Conservation (phyloP, 352 stramenopile genomes). For the Phytophthora foliorum region DNA sequence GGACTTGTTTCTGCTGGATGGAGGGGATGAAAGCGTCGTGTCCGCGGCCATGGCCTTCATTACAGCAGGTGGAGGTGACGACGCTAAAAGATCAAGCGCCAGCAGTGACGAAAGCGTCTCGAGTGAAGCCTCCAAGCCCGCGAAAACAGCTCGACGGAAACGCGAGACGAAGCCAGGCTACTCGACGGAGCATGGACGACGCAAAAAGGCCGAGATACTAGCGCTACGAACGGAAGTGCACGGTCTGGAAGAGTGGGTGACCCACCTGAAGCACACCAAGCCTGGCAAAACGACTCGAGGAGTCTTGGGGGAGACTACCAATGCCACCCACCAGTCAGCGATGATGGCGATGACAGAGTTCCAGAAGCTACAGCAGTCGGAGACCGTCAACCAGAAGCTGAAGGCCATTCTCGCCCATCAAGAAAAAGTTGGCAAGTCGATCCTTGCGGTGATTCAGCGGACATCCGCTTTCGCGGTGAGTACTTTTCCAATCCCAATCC, state of each 20-base stretch:
- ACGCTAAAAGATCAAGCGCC: background rate
- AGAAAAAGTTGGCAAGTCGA: slow-evolving; percentile 4
- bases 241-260: slow-evolving; percentile 9
- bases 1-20: slow-evolving; percentile 10
- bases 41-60: slow-evolving; percentile 4
- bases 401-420: slow-evolving; percentile 7
- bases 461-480: slow-evolving; percentile 1
- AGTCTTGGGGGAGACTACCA: background rate
- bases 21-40: slow-evolving; percentile 1
- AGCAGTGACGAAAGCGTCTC: background rate
- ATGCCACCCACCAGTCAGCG: background rate
- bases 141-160: slow-evolving; percentile 7
- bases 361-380: background rate
- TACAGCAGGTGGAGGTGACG: background rate
- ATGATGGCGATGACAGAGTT: slow-evolving; percentile 14
- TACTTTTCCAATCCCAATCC: background rate
- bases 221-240: slow-evolving; percentile 11
- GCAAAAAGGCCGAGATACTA: slow-evolving; percentile 16
- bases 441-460: slow-evolving; percentile 12
- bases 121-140: too few relatives aligned
- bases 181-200: slow-evolving; percentile 14
- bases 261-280: background rate
- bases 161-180: slow-evolving; percentile 14
- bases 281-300: background rate
- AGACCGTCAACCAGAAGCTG: slow-evolving; percentile 9